phyloP scores from a whole-genome alignment of 2,329 filamentous ascomycete genomes.

The Fusarium pilosicola region DNA sequence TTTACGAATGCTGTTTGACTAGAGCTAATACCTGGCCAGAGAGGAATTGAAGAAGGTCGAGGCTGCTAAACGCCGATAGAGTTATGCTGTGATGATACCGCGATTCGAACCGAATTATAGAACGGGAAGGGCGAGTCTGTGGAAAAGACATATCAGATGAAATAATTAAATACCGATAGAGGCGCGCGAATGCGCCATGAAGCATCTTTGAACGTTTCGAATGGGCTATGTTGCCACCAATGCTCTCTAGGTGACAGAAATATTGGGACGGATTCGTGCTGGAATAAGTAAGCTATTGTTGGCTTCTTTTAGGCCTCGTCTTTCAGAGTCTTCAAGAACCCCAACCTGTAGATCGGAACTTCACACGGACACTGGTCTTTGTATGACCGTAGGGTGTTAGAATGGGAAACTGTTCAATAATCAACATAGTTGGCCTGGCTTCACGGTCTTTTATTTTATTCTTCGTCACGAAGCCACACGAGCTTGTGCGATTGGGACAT shows the following conservation, averaged over 20 bases:
- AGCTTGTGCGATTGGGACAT: background rate
- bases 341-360: background rate
- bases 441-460: accelerated
- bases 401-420: accelerated
- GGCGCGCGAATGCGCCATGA: background rate
- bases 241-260: background rate
- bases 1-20: background rate
- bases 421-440: accelerated
- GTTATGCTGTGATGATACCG: background rate
- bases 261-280: background rate
- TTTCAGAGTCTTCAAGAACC: accelerated
- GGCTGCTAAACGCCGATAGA: constrained; percentile 71
- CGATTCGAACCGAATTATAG: background rate
- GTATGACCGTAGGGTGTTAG: accelerated
- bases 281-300: background rate
- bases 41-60: constrained; percentile 97
- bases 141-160: background rate
- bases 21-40: constrained; percentile 55
- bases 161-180: background rate
- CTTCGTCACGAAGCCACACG: background rate
- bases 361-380: too few species aligned
- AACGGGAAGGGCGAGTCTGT: background rate
- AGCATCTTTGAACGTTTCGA: background rate
- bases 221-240: background rate
- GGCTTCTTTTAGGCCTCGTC: accelerated